phyloP scores from a whole-genome alignment of 805 yeast species.

The Torulaspora quercuum region DNA sequence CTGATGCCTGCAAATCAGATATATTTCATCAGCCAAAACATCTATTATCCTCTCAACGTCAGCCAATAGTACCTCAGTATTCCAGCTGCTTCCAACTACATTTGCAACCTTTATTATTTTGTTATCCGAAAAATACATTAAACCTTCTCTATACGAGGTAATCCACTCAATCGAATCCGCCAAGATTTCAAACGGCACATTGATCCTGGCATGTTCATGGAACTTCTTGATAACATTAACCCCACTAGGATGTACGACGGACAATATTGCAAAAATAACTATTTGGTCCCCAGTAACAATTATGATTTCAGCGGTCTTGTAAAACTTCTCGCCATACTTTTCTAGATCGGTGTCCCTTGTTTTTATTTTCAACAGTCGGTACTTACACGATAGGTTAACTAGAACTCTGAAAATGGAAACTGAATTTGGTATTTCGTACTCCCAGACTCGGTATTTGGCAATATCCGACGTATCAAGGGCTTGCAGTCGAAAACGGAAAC shows the following conservation, averaged over 20 bases:
- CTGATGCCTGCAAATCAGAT: constrained; percentile 21
- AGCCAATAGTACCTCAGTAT: constrained; percentile 17
- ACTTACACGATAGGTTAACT: constrained; percentile 27
- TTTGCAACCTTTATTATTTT: constrained; percentile 20
- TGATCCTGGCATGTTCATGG: constrained; percentile 21
- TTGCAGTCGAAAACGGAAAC: constrained; percentile 29
- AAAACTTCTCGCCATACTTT: constrained; percentile 19
- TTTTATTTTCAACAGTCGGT: constrained; percentile 24
- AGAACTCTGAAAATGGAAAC: constrained; percentile 14
- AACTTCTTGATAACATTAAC: constrained; percentile 25
- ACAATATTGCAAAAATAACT: constrained; percentile 30
- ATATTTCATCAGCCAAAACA: constrained; percentile 24
- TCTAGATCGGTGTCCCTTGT: constrained; percentile 15
- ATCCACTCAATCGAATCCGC: constrained; percentile 28
- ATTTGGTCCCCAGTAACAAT: constrained; percentile 21
- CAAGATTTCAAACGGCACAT: constrained; percentile 11
- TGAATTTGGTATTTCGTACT: constrained; percentile 23
- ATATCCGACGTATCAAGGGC: constrained; percentile 17
- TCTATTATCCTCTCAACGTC: constrained; percentile 33
- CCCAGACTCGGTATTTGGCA: constrained; percentile 28
- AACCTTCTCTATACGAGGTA: constrained; percentile 24
- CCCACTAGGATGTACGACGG: constrained; percentile 26
- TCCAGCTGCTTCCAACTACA: constrained; percentile 20
- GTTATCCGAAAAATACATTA: constrained; percentile 23
- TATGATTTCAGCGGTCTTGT: constrained; percentile 33